These are phyloP conservation scores for Fusarium heterosporum DNA, from an alignment of 2,329 filamentous ascomycete species.

Conservation along the genomic window DNA sequence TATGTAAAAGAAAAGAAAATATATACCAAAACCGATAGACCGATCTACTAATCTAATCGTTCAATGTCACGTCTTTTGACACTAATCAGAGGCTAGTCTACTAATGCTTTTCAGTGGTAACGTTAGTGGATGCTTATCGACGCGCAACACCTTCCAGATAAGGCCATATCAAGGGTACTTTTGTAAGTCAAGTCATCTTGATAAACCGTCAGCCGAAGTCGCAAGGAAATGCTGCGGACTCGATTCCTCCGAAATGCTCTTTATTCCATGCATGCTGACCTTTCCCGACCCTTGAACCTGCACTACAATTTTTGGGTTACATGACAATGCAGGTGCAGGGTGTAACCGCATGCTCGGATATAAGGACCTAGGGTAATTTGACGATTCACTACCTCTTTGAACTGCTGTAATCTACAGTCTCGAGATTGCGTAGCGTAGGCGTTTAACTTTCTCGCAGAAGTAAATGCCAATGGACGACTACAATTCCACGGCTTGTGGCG, in stretches of 20 bases:
- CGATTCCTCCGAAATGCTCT: slow-evolving; percentile 10
- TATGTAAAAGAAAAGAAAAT: not conserved
- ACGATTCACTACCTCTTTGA: not conserved
- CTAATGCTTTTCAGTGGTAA: not conserved
- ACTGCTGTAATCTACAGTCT: not conserved
- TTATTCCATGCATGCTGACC: slow-evolving; percentile 19
- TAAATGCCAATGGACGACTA: slow-evolving; percentile 33
- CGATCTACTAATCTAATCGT: not conserved
- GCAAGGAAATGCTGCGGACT: slow-evolving; percentile 4
- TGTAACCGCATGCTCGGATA: not conserved
- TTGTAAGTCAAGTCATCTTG: slow-evolving; percentile 23
- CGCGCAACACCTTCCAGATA: slow-evolving; percentile 38
- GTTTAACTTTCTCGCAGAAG: not conserved
- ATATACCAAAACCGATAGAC: too few species aligned
- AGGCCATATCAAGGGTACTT: slow-evolving; percentile 35
- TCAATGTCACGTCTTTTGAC: not conserved
- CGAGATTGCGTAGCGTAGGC: not conserved
- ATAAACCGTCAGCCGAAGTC: slow-evolving; percentile 1
- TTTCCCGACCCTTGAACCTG: not conserved
- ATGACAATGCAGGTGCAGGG: not conserved
- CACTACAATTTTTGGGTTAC: too few species aligned
- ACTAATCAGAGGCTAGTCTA: not conserved
- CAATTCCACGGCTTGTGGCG: slow-evolving; percentile 46
- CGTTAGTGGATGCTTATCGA: not conserved
- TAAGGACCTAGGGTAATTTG: not conserved